These are phyloP conservation scores for Pestalotiopsis sp. DNA, from an alignment of 2,329 filamentous ascomycete genomes.

Conservation along the genomic window DNA sequence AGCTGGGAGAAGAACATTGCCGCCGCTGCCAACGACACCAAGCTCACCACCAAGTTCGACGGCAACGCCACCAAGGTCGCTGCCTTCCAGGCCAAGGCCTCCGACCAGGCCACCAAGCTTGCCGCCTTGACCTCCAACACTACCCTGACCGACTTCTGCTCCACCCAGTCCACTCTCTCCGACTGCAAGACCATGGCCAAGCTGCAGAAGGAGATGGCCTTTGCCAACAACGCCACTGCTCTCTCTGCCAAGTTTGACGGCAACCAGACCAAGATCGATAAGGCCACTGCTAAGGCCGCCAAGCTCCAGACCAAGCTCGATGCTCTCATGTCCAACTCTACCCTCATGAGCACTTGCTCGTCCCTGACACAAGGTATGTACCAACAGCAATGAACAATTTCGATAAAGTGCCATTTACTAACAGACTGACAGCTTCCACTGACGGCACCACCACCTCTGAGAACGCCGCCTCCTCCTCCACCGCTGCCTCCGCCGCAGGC, in stretches of 20 bases:
- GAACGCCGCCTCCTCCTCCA: not conserved
- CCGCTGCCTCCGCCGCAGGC: slow-evolving; percentile 9
- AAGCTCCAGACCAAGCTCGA: slow-evolving; percentile 30
- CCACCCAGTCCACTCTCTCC: slow-evolving; percentile 11
- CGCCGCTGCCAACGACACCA: slow-evolving; percentile 31
- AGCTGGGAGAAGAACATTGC: slow-evolving; percentile 26
- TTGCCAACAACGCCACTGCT: slow-evolving; percentile 36
- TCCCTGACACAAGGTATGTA: slow-evolving; percentile 13
- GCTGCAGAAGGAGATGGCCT: slow-evolving; percentile 29
- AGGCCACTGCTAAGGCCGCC: slow-evolving; percentile 37
- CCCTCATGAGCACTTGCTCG: slow-evolving; percentile 34
- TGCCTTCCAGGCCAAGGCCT: slow-evolving; percentile 33
- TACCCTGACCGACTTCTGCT: slow-evolving; percentile 29
- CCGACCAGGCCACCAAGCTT: slow-evolving; percentile 28
- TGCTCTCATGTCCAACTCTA: slow-evolving; percentile 35
- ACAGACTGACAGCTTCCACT: slow-evolving; percentile 3
- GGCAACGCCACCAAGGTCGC: slow-evolving; percentile 35
- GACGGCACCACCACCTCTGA: slow-evolving; percentile 3
- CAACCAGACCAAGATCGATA: slow-evolving; percentile 37
- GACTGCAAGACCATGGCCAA: slow-evolving; percentile 34
- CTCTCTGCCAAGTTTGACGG: slow-evolving; percentile 32
- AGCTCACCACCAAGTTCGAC: slow-evolving; percentile 33
- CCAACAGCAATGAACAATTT: not conserved
- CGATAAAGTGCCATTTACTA: not conserved
- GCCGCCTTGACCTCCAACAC: slow-evolving; percentile 32